Evolutionary conservation across 495 filamentous ascomycete genomes (phyloP).

Genomic region (Glarea lozoyensis): DNA sequence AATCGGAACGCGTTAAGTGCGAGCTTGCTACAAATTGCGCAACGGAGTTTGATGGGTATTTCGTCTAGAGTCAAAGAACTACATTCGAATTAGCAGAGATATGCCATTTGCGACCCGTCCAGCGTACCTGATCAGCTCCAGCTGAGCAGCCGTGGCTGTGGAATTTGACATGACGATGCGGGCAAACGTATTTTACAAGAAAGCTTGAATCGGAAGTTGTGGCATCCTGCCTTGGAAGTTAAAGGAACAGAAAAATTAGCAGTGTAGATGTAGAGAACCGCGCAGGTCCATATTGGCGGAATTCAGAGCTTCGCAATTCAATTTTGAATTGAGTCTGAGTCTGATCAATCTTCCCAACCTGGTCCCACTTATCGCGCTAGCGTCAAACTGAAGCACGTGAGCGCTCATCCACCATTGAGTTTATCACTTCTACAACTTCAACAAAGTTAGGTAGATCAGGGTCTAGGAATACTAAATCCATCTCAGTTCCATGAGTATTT

Average conservation of each 20-base stretch:
- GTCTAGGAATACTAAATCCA: no score
- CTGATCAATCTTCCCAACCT: not conserved
- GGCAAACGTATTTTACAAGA: no score
- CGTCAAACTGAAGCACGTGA: no score
- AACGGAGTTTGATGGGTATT: conserved; percentile 89
- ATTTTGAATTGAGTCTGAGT: not conserved
- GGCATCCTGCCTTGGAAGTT: no score
- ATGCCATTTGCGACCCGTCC: not conserved
- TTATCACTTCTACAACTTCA: no score
- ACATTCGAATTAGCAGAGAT: conserved; percentile 16
- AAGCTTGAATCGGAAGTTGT: no score
- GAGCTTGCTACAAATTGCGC: conserved; percentile 83
- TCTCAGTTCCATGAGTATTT: no score
- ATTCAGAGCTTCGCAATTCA: conserved; percentile 9
- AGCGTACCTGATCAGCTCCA: conserved; percentile 34
- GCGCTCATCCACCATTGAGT: no score
- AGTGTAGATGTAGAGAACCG: no score
- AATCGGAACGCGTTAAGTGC: conserved; percentile 85
- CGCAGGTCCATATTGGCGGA: no score
- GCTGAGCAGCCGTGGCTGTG: conserved; percentile 28
- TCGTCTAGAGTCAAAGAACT: conserved; percentile 77
- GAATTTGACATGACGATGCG: conserved; percentile 21
- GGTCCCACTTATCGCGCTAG: not conserved
- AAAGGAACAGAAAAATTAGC: no score
- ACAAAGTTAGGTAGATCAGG: no score